Evolutionary conservation across 768 basidiomycete species (phyloP).

Genomic region (Sutorius australiensis): DNA sequence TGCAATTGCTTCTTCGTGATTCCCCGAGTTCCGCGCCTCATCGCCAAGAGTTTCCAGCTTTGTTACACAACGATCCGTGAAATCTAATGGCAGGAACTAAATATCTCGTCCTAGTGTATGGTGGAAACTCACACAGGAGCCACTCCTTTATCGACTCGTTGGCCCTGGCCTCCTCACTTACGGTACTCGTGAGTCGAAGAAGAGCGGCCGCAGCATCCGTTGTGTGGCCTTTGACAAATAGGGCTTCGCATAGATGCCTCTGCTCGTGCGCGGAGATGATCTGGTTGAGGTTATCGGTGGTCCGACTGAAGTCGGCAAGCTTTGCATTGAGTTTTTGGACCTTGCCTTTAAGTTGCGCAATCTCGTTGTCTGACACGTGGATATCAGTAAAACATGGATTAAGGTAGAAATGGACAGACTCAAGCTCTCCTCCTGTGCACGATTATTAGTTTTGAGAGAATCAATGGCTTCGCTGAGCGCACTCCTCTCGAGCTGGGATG

Average conservation of each 20-base stretch:
- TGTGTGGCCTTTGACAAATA: background rate
- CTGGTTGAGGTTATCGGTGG: background rate
- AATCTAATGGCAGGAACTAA: background rate
- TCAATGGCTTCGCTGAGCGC: background rate
- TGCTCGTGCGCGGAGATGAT: background rate
- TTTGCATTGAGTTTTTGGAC: background rate
- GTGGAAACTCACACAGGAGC: background rate
- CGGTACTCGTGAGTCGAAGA: background rate
- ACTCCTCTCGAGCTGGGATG: background rate
- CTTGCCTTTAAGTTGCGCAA: background rate
- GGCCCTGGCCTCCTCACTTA: background rate
- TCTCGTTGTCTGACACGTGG: background rate
- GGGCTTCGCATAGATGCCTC: background rate
- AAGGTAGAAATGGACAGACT: background rate
- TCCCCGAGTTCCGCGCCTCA: background rate
- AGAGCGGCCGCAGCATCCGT: background rate
- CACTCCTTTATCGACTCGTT: background rate
- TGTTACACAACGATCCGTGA: background rate
- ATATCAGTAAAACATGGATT: background rate
- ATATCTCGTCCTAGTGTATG: too few relatives aligned
- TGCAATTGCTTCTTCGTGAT: background rate
- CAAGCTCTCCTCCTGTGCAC: background rate
- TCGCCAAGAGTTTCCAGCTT: background rate
- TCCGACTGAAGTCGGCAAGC: background rate
- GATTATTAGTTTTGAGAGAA: background rate